Base-by-base conservation (phyloP, 169 alveolate species). In the Besnoitia besnoiti region DNA sequence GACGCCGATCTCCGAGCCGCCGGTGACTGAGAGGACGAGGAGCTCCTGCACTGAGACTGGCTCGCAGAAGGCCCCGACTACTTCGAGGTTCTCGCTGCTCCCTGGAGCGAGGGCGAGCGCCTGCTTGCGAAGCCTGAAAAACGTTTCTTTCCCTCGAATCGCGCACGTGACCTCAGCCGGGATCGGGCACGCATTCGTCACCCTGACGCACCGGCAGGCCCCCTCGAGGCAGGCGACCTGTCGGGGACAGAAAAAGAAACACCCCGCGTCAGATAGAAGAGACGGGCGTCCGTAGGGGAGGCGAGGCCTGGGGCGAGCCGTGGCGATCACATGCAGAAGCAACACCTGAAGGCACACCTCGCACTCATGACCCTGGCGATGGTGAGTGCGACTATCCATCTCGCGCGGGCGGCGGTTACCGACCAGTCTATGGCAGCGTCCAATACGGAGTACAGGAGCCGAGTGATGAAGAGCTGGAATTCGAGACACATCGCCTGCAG, bases 151-250 rank as follows among this genome's bases (percentile, higher is more conserved):
- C 76, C 97, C 97, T 93, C 97, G 96, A 94, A 98, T 95, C 90
- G 97, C 96, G 62, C 98, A 98, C 27, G 97, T 96, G 88, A 97
- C 97, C 40, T 96, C 97, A 8, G 99, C 99, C 42, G 97, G 98
- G 62, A 98, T 98, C 50, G 98, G 98, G 44, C 98, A 96, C 42
- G 95, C 95, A 95, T 98, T 98, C 49, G 97, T 97, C 61, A 98
- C 95, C 55, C 94, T 95, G 40, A 97, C 95, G 42, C 96, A 93
- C 93, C 96, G 94, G 30, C 97, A 90, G 88, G 97, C 96, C 79
- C 97, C 98, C 90, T 96, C 96, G 84, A 95, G 89, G 92, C 96
- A 95, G 3, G 73, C 85, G 0, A 94, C 46, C 92, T 91, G 91
- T 80, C n/a, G 35, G 84, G 98, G 51, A 95, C 97, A 33, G 98